These are phyloP conservation scores for Batrachochytrium dendrobatidis DNA, from an alignment of 371 early-diverging fungal species.

Conservation along the genomic window DNA sequence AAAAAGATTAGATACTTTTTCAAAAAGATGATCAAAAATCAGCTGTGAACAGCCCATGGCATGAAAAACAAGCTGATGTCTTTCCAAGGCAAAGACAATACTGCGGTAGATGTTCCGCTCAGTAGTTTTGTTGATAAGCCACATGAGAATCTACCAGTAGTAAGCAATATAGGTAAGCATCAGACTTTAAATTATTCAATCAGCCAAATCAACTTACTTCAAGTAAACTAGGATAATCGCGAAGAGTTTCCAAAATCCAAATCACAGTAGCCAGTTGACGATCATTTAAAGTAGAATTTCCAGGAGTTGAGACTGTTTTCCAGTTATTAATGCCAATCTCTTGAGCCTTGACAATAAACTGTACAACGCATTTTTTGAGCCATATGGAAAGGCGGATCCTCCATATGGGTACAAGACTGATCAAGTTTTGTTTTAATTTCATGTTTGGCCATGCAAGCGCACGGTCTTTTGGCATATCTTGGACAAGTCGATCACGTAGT, in stretches of 20 bases:
- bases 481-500: background rate
- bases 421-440: background rate
- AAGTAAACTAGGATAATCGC: background rate
- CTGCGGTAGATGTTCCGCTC: background rate
- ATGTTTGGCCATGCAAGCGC: background rate
- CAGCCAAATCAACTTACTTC: no score
- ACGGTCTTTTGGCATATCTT: background rate
- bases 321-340: slow-evolving; percentile 1
- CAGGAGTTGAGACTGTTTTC: background rate
- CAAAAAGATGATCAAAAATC: background rate
- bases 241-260: background rate
- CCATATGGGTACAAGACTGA: background rate
- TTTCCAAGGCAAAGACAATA: background rate
- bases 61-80: slow-evolving; percentile 1
- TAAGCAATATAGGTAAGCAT: no score
- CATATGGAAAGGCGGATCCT: background rate
- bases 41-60: background rate
- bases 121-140: background rate
- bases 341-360: background rate
- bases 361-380: background rate
- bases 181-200: no score
- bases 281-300: background rate
- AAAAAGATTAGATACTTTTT: background rate
- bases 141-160: no score
- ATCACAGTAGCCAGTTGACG: background rate